Base-by-base conservation (phyloP, 2,329 filamentous ascomycete genomes). In the Phialophora verrucosa region DNA sequence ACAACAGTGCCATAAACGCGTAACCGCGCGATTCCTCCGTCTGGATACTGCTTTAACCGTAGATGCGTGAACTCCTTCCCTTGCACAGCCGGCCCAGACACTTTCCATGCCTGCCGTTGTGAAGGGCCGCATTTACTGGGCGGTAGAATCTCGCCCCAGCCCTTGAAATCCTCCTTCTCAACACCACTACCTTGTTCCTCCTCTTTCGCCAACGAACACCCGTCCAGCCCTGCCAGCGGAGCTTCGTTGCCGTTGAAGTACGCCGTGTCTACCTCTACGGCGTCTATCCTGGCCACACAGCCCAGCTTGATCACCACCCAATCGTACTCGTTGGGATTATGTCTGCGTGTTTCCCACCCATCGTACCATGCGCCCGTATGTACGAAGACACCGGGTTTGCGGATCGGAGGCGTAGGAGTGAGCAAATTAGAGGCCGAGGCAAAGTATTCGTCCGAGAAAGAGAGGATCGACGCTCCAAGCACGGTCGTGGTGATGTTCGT, bases 281-380 rank as follows among this genome's bases (percentile, higher is more conserved):
- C 80, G 31, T 78, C 73, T 42, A 81, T 77, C 1, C 72, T 64
- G 8, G 76, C 81, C 38, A 69, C 67, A 27, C 61, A 64, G 2
- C 69, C 69, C 0, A 88, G 80, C 53, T 83, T 80, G 65, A 88
- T 80, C 6, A 88, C 82, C 0, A 85, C 85, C 84, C 84, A 88
- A 76, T 89, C 86, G 68, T 82, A 86, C 11, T 82, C 80, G 47
- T 82, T 80, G 0, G 81, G 76, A 73, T 89, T 89, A 77, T 88
- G 86, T 29, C 86, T 80, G 5, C 86, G 80, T 4, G 86, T 88
- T 70, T 89, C 86, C 86, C 86, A 88, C 20, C 86, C 86, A 74
- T 88, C 86, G 73, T 87, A 88, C 86, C 86, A 88, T 56, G 85
- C 85, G 64, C 86, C 86, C 3, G 85, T 82, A 74, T 86, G 83